phyloP scores from a whole-genome alignment of 1,284 basidiomycete species.

The Cryptococcus floricola region DNA sequence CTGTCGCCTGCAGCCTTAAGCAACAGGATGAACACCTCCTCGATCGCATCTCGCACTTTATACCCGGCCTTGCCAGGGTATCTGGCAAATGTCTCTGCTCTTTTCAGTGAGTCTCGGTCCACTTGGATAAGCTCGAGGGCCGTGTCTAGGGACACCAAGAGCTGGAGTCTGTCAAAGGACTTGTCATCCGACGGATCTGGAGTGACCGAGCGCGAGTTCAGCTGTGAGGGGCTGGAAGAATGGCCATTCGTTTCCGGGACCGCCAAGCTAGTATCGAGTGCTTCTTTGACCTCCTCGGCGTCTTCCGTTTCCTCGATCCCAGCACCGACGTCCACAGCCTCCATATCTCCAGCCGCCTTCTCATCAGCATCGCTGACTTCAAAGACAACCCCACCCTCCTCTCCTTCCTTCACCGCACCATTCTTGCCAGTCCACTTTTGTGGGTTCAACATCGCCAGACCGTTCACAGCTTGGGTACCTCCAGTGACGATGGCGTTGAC shows the following conservation, averaged over 20 bases:
- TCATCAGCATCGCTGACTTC: slow-evolving; percentile 52
- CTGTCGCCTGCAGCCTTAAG: slow-evolving; percentile 71
- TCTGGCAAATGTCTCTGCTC: slow-evolving; percentile 79
- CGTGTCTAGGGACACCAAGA: slow-evolving; percentile 84
- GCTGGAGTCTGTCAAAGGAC: slow-evolving; percentile 65
- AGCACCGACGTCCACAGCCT: slow-evolving; percentile 10
- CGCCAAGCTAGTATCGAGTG: slow-evolving; percentile 15
- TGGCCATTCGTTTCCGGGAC: slow-evolving; percentile 3
- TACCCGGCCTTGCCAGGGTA: slow-evolving; percentile 80
- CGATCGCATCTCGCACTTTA: slow-evolving; percentile 80
- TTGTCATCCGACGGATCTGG: slow-evolving; percentile 17
- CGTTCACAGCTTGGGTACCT: slow-evolving; percentile 73
- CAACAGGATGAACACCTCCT: slow-evolving; percentile 84
- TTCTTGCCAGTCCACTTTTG: slow-evolving; percentile 62
- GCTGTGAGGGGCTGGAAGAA: not conserved
- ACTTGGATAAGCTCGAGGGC: slow-evolving; percentile 90
- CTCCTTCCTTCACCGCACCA: slow-evolving; percentile 22
- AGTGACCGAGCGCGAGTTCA: not conserved
- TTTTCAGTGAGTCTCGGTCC: slow-evolving; percentile 82
- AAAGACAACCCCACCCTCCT: slow-evolving; percentile 52
- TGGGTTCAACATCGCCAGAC: slow-evolving; percentile 80
- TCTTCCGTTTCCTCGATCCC: slow-evolving; percentile 1
- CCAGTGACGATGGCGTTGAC: slow-evolving; percentile 62
- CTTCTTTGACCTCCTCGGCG: slow-evolving; percentile 2
- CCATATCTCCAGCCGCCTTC: slow-evolving; percentile 1